A percentile compares a stretch with the other conserved stretches of the same genome.
phyloP scores from a whole-genome alignment of 2,329 filamentous ascomycete genomes.

The Paecilomyces sp. region DNA sequence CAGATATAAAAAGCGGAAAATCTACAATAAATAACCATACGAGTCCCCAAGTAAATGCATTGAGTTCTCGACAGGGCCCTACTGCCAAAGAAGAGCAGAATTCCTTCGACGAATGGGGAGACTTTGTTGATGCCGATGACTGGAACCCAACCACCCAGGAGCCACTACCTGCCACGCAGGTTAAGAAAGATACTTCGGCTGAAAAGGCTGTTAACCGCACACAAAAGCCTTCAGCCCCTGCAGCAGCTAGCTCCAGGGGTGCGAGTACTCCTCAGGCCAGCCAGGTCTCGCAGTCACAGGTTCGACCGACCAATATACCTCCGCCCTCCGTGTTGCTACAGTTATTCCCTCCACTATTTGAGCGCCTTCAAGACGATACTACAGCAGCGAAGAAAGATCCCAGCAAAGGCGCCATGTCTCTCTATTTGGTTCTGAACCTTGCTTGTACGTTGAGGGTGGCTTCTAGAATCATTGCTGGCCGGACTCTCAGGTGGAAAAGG shows the following conservation, averaged over 20 bases:
- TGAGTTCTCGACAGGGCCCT: conserved; percentile 5
- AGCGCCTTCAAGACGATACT: conserved; percentile 56
- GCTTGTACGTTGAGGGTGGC: conserved; percentile 46
- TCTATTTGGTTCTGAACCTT: conserved; percentile 17
- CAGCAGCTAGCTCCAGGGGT: neutral
- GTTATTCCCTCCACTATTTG: conserved; percentile 65
- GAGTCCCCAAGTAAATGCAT: conserved; percentile 4
- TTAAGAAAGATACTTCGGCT: neutral
- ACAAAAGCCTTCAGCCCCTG: neutral
- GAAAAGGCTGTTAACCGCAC: neutral
- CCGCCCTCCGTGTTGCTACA: conserved; percentile 78
- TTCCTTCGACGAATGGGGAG: conserved; percentile 47
- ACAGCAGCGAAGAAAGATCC: conserved; percentile 60
- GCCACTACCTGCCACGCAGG: neutral
- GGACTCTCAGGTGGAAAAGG: conserved; percentile 83
- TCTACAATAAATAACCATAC: conserved; percentile 6
- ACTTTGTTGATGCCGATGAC: conserved; percentile 40
- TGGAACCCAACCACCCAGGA: conserved; percentile 1
- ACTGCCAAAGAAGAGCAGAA: conserved; percentile 21
- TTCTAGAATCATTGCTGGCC: conserved; percentile 74
- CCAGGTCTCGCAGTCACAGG: conserved; percentile 9
- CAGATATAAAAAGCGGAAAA: neutral
- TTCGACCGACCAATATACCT: conserved; percentile 77
- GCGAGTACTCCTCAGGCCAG: neutral
- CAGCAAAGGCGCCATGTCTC: conserved; percentile 26